These are phyloP conservation scores for Toxicodendron radicans DNA, from an alignment of 345 rosid genomes.

Conservation along the genomic window DNA sequence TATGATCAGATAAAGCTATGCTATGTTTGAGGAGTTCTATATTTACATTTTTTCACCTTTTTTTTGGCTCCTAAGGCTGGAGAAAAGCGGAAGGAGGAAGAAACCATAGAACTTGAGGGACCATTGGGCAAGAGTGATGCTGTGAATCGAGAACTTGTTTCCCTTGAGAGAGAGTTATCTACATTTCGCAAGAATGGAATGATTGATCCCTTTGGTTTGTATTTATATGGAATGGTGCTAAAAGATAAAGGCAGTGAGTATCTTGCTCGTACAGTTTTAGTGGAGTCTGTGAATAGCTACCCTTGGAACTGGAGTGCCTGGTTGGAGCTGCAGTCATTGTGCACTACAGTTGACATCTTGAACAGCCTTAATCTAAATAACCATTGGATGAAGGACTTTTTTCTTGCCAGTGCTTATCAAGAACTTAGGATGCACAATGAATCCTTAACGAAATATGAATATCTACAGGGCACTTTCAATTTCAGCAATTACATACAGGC, in stretches of 20 bases:
- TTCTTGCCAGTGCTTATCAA: constrained; percentile 79
- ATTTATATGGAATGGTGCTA: constrained; percentile 84
- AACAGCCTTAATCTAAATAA: constrained; percentile 69
- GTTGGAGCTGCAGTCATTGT: constrained; percentile 84
- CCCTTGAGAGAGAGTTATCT: constrained; percentile 82
- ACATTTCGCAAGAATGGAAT: constrained; percentile 63
- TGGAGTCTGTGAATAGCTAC: constrained; percentile 89
- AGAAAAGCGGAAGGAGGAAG: constrained; percentile 96
- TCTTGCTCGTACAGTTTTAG: constrained; percentile 69
- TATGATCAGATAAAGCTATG: neutral
- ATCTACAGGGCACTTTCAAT: constrained; percentile 68
- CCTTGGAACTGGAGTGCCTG: constrained; percentile 99
- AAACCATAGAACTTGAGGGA: constrained; percentile 88
- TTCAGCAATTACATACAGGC: constrained; percentile 91
- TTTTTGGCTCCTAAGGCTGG: constrained; percentile 63
- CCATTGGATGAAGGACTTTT: constrained; percentile 99
- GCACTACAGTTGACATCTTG: constrained; percentile 69
- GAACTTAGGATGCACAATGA: constrained; percentile 91
- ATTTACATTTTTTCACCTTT: neutral
- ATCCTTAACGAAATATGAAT: constrained; percentile 69
- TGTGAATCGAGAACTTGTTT: constrained; percentile 69
- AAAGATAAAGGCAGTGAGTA: constrained; percentile 83
- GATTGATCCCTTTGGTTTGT: constrained; percentile 82
- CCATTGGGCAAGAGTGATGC: constrained; percentile 78
- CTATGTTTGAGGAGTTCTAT: neutral